Percentiles rank a stretch among this genome's conserved stretches.
Evolutionary conservation across 805 yeast genomes (phyloP).

Genomic region (Candida chauliodis): DNA sequence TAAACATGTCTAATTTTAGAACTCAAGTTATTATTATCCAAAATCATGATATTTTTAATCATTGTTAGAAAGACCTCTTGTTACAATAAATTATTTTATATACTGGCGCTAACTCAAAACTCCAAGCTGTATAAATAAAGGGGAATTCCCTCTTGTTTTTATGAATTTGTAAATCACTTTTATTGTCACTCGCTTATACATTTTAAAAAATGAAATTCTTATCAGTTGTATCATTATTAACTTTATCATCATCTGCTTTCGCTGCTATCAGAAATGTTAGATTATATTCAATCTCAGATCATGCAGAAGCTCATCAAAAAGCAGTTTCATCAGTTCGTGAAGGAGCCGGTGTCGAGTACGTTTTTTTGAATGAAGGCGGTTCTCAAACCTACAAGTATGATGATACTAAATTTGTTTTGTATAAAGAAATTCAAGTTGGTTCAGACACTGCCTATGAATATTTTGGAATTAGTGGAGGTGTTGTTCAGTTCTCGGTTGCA

Average conservation of each 20-base stretch:
- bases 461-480: conserved; percentile 6
- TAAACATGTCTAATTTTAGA: no score
- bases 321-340: conserved; percentile 32
- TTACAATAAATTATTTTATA: no score
- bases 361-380: conserved; percentile 21
- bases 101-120: no score
- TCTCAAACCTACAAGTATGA: conserved; percentile 21
- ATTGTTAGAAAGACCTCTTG: no score
- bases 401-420: conserved; percentile 6
- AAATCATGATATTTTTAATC: no score
- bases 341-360: conserved; percentile 45
- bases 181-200: conserved; percentile 5
- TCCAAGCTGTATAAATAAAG: no score
- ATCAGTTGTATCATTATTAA: conserved; percentile 5
- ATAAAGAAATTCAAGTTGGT: conserved; percentile 4
- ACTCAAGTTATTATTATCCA: no score
- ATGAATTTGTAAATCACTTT: neutral
- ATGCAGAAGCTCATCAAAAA: conserved; percentile 22
- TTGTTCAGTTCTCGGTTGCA: conserved; percentile 13
- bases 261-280: conserved; percentile 12
- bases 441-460: conserved; percentile 5
- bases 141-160: no score
- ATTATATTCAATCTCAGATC: conserved; percentile 22
- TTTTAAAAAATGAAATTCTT: conserved; percentile 6
- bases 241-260: conserved; percentile 9